A percentile compares a stretch with the other conserved stretches of the same genome.
Conservation (phyloP, 2,329 filamentous ascomycete genomes). For the Xylariaceae sp. region DNA sequence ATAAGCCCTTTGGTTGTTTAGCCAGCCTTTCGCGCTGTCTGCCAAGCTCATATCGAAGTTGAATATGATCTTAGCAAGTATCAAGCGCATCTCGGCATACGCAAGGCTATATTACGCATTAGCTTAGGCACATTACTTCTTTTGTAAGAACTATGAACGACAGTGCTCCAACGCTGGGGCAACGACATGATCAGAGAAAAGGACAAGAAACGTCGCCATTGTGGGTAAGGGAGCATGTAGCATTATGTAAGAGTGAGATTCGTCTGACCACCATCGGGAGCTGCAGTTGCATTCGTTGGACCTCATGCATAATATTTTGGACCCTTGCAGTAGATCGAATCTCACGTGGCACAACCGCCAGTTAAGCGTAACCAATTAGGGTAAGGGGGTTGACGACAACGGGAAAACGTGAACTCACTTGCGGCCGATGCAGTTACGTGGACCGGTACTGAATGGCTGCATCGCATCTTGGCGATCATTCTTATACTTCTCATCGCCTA, state of each 20-base stretch:
- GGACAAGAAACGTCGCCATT: too few species aligned
- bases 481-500: constrained; percentile 28
- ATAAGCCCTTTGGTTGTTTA: constrained; percentile 30
- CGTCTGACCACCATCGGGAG: too few species aligned
- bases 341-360: too few species aligned
- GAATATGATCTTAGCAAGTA: constrained; percentile 36
- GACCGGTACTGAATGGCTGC: constrained; percentile 36
- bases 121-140: too few species aligned
- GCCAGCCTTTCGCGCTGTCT: constrained; percentile 27
- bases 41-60: constrained; percentile 36
- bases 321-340: too few species aligned
- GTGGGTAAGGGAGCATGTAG: too few species aligned
- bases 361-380: constrained; percentile 7
- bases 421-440: constrained; percentile 38
- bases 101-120: constrained; percentile 29
- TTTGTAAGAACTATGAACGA: too few species aligned
- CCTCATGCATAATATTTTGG: too few species aligned
- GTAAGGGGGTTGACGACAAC: background rate
- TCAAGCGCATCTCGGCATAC: constrained; percentile 39
- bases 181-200: too few species aligned
- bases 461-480: constrained; percentile 32
- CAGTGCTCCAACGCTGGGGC: too few species aligned
- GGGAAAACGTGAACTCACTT: constrained; percentile 30
- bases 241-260: too few species aligned
- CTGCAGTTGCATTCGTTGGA: too few species aligned